Evolutionary conservation across 768 basidiomycete genomes (phyloP).

Genomic region (Kwoniella shandongensis): DNA sequence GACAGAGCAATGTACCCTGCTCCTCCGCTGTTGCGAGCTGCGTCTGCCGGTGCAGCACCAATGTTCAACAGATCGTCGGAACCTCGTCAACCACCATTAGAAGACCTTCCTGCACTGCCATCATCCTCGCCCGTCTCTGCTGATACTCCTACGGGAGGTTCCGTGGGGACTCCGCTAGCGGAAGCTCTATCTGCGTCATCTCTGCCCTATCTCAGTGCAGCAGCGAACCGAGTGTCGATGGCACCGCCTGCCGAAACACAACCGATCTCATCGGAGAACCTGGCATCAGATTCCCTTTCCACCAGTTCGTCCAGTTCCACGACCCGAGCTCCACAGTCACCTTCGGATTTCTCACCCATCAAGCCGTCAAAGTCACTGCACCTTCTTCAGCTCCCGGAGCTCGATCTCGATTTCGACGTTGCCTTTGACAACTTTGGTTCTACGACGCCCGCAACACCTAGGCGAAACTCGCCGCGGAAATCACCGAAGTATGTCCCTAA

Average conservation of each 20-base stretch:
- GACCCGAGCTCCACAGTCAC: conserved; percentile 3
- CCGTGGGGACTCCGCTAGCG: conserved; percentile 4
- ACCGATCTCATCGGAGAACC: conserved; percentile 5
- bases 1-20: conserved; percentile 35
- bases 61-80: neutral
- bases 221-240: conserved; percentile 12
- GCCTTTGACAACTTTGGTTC: conserved; percentile 39
- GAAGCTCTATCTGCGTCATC: conserved; percentile 19
- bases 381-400: conserved; percentile 47
- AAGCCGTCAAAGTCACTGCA: conserved; percentile 45
- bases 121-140: conserved; percentile 3
- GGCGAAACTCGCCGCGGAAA: conserved; percentile 33
- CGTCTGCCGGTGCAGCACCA: conserved; percentile 8
- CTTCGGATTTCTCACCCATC: conserved; percentile 18
- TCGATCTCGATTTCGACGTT: conserved; percentile 47
- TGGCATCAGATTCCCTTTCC: neutral
- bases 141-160: neutral
- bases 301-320: conserved; percentile 12
- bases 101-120: conserved; percentile 19
- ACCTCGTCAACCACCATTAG: conserved; percentile 12
- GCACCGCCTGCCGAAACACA: conserved; percentile 9
- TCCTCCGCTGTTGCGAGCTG: conserved; percentile 27
- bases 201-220: conserved; percentile 29
- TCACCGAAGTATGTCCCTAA: conserved; percentile 5
- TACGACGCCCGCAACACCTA: conserved; percentile 36